Percentiles rank a stretch among this genome's conserved stretches.
Conservation (phyloP, 495 filamentous ascomycete species). For the Penicillium subrubescens region DNA sequence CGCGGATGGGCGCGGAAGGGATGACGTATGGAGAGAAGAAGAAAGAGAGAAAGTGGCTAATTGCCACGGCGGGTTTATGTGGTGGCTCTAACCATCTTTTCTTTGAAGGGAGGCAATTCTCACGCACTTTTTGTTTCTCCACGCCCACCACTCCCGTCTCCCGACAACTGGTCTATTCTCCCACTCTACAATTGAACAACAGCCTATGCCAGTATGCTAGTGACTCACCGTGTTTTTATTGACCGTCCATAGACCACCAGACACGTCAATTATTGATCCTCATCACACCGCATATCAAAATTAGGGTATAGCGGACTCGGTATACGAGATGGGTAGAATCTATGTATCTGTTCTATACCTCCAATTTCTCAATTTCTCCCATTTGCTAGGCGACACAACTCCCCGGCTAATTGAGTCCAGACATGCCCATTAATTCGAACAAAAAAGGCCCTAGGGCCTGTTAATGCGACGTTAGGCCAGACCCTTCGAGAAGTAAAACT, state of each 20-base stretch:
- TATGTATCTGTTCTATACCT: background rate
- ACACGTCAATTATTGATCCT: constrained; percentile 17
- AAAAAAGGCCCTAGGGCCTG: background rate
- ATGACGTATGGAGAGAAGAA: constrained; percentile 16
- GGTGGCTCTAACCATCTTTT: background rate
- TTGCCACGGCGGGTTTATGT: constrained; percentile 12
- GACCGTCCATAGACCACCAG: constrained; percentile 1
- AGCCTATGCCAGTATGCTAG: background rate
- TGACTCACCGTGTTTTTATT: background rate
- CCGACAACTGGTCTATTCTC: background rate
- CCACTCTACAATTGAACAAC: background rate
- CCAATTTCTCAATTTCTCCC: background rate
- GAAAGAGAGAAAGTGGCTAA: constrained; percentile 7
- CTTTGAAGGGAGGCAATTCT: background rate
- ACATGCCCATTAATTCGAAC: constrained; percentile 7
- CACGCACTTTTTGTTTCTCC: constrained; percentile 12
- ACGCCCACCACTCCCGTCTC: background rate
- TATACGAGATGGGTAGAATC: background rate
- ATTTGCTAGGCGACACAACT: background rate
- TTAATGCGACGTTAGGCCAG: constrained; percentile 11
- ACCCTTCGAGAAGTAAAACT: too few relatives aligned
- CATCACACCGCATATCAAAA: constrained; percentile 6
- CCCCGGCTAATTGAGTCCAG: background rate
- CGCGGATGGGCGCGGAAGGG: constrained; percentile 15
- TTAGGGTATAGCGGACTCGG: background rate